Base-by-base conservation (phyloP, 73 alveolate genomes). In the Stentor coeruleus region DNA sequence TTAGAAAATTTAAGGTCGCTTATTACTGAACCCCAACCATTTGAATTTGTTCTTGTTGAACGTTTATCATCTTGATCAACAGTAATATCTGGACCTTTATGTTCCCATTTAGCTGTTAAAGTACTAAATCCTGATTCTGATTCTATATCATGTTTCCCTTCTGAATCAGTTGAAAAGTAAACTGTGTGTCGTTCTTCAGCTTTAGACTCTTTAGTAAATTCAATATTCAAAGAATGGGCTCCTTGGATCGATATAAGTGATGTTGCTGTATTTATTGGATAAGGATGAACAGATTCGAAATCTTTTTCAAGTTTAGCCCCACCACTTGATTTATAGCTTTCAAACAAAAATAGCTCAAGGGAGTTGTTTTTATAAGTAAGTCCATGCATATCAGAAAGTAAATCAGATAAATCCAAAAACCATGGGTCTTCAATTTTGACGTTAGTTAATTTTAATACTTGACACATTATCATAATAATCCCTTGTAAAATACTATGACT, bases 11-110 rank as follows among this genome's bases (percentile, higher is more conserved):
- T 20, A 20, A 14, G 35, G 26, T 75, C 33, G 33, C 15, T 37
- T n/a, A 75, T 36, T 2, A 66, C 66, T 37, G 0, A 0, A 20
- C 83, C 83, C 83, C 83, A 75, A 2, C 83, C 66, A 36, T 14
- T 20, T 36, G 83, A 75, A 2, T 37, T 75, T 39, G 83, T 75
- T 75, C 83, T 31, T 30, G 83, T 75, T 37, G 39, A 75, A 20
- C 59, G 33, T 40, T 36, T 38, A 14, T 38, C 30, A 39, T 31
- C 20, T 14, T 31, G n/a, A 75, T n/a, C 15, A 66, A 75, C 35
- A 39, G 2, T 35, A 75, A 75, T 38, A 2, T 75, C 83, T 37
- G 83, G 83, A 38, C 83, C 83, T 75, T 75, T 75, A 36, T 31
- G 83, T 1, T 15, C 28, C 83, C 83, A 75, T 36, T 36, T 66